Base-by-base conservation (phyloP, 192 early-diverging fungal species). In the Coemansia aciculifera region DNA sequence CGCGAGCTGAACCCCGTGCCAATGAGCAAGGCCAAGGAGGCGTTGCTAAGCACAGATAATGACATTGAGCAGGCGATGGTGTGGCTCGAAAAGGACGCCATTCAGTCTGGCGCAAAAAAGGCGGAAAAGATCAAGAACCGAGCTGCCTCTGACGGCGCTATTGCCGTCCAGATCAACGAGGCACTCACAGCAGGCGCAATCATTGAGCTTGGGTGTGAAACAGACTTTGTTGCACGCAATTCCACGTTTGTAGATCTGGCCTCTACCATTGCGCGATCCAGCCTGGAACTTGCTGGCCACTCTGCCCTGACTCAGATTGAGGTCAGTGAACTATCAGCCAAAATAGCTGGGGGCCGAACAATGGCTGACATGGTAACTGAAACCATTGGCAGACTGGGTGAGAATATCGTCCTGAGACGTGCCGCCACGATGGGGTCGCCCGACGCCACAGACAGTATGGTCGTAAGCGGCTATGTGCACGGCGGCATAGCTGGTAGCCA, bases 211-310 rank as follows among this genome's bases (percentile, higher is more conserved):
- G 74, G 71, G 78, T 94, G 92, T 66, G 97, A 98, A 77, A 96
- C 97, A 0, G 97, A 98, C 74, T 98, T 98, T 87, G 97, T 98
- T 5, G 92, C 94, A 7, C 87, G 92, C 63, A 93, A 91, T 69
- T 76, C 74, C 29, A 73, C 89, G 52, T 97, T 97, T 85, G 86
- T 89, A 36, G 79, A 88, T 34, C 85, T 95, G 42, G 92, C 89
- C 17, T 38, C 68, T 17, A 44, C 38, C 17, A 79, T 83, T 24
- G 81, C 81, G 2, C 59, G 44, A 15, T 42, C 59, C 19, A 70
- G 67, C 17, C 39, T 63, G 29, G 64, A 34, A 2, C 51, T 19
- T 32, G 48, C 42, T n/a, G 24, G 13, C 57, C 51, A 54, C 10
- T 29, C 40, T 37, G 37, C 54, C 37, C 7, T 70, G 46, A 64